Conservation (phyloP, 176 grass and related monocot species). For the Triticum turgidum region DNA sequence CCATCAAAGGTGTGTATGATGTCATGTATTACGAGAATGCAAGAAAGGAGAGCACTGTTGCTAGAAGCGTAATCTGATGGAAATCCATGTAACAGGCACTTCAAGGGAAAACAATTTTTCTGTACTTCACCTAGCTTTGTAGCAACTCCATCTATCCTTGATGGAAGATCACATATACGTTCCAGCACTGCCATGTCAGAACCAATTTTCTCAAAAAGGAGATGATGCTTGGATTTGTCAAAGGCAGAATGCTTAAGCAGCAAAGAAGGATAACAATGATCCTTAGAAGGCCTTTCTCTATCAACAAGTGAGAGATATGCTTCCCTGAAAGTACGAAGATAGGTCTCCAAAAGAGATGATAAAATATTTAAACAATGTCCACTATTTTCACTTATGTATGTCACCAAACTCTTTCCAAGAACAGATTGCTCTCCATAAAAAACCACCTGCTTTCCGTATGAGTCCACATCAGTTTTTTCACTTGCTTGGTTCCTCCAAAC, state of each 20-base stretch:
- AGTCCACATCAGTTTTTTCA: constrained; percentile 25
- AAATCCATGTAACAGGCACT: constrained; percentile 85
- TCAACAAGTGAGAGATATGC: constrained; percentile 61
- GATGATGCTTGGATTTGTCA: constrained; percentile 64
- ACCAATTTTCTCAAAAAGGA: constrained; percentile 55
- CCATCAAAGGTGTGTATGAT: constrained; percentile 62
- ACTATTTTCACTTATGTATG: constrained; percentile 45
- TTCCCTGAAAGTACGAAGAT: constrained; percentile 55
- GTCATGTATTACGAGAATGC: constrained; percentile 73
- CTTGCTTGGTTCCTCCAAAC: constrained; percentile 41
- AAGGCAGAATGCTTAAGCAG: constrained; percentile 70
- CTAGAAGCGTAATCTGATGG: constrained; percentile 58
- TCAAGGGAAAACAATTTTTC: constrained; percentile 40
- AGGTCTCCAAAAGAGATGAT: constrained; percentile 66
- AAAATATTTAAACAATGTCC: constrained; percentile 49
- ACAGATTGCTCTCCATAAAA: constrained; percentile 35
- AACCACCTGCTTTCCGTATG: constrained; percentile 2
- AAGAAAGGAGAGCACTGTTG: constrained; percentile 83
- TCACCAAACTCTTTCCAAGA: constrained; percentile 51
- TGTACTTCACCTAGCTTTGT: constrained; percentile 43
- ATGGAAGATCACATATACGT: constrained; percentile 50
- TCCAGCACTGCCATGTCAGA: constrained; percentile 62
- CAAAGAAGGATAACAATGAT: constrained; percentile 66
- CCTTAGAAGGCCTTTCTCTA: constrained; percentile 24
- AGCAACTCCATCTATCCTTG: constrained; percentile 65